Percentiles rank a stretch among this genome's conserved stretches.
Evolutionary conservation across 2,329 filamentous ascomycete species (phyloP).

Genomic region (Fusarium miscanthi): DNA sequence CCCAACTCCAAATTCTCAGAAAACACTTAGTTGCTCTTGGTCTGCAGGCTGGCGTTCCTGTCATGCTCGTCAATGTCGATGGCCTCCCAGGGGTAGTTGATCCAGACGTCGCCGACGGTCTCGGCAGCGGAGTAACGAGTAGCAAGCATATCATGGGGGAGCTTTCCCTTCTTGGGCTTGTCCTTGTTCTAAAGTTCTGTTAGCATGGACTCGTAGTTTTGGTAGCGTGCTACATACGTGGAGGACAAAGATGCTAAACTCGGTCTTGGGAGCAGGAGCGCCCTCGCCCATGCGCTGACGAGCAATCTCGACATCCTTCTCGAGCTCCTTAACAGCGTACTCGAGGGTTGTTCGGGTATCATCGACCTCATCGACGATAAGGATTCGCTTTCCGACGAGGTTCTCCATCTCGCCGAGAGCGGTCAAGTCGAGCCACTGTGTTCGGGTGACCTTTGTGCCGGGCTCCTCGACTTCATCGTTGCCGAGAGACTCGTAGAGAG

Average conservation of each 20-base stretch:
- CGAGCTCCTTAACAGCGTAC: slow-evolving; percentile 90
- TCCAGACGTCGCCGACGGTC: slow-evolving; percentile 95
- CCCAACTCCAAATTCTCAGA: slow-evolving; percentile 37
- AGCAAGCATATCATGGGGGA: slow-evolving; percentile 82
- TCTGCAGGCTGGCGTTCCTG: slow-evolving; percentile 66
- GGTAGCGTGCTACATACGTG: slow-evolving; percentile 69
- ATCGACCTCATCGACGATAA: slow-evolving; percentile 74
- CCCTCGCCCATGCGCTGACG: slow-evolving; percentile 76
- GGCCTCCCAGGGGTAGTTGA: slow-evolving; percentile 99
- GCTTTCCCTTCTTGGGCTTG: slow-evolving; percentile 90
- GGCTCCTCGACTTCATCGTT: slow-evolving; percentile 71
- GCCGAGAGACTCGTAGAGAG: slow-evolving; percentile 89
- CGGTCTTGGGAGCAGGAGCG: slow-evolving; percentile 70
- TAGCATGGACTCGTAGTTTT: background rate
- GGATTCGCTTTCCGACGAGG: slow-evolving; percentile 46
- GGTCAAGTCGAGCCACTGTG: slow-evolving; percentile 95
- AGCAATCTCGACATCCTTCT: slow-evolving; percentile 92
- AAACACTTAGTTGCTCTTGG: slow-evolving; percentile 40
- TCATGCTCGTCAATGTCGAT: slow-evolving; percentile 95
- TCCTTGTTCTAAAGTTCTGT: slow-evolving; percentile 81
- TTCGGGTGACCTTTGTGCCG: slow-evolving; percentile 95
- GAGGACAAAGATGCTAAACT: slow-evolving; percentile 94
- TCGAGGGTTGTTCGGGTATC: slow-evolving; percentile 94
- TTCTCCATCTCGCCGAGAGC: slow-evolving; percentile 78
- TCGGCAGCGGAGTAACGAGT: slow-evolving; percentile 85